Base-by-base conservation (phyloP, 2,329 filamentous ascomycete genomes). In the Alternaria panax region DNA sequence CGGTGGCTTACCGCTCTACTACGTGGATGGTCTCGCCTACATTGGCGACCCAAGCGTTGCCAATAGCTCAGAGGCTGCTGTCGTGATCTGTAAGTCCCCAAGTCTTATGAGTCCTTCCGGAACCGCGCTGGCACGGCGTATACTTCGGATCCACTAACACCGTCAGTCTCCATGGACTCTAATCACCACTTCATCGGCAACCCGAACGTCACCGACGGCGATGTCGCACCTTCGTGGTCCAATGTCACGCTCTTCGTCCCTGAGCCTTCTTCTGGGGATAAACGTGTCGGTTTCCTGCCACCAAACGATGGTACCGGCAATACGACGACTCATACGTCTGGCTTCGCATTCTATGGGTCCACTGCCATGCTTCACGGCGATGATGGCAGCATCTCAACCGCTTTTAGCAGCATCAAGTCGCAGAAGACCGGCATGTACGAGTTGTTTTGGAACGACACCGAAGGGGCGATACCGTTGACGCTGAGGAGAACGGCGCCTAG, bases 1-100 rank as follows among this genome's bases (percentile, higher is more conserved):
- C 11, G 65, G 67, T 24, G 67, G 67, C 7, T 54, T 63, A 14
- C 51, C 61, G 7, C 14, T 69, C 25, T 65, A 68, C 50, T 62
- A 59, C 51, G 55, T 50, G 8, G 58, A 60, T n/a, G 63, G 67
- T 16, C 32, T 54, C 20, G 52, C 52, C 22, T 54, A 54, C 9
- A 5, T 45, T 40, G 52, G 52, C 3, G 9, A 54, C 1, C 24
- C 42, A 14, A n/a, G 4, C 22, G 32, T 28, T 41, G 7, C 25
- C 34, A 48, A 54, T 18, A 54, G 25, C 24, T 18, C 52, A 3
- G 42, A 48, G 22, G 52, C 52, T 48, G 52, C 32, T n/a, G 42
- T 54, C 2, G 52, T 54, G 14, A 48, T 7, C 18, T 54, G 52
- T 54, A 32, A 25, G 30, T 34, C 16, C 30, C 1, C 6, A 34